A percentile compares a stretch with the other conserved stretches of the same genome.
Evolutionary conservation across 352 stramenopile genomes (phyloP).

Genomic region (Pythium phragmiticola): DNA sequence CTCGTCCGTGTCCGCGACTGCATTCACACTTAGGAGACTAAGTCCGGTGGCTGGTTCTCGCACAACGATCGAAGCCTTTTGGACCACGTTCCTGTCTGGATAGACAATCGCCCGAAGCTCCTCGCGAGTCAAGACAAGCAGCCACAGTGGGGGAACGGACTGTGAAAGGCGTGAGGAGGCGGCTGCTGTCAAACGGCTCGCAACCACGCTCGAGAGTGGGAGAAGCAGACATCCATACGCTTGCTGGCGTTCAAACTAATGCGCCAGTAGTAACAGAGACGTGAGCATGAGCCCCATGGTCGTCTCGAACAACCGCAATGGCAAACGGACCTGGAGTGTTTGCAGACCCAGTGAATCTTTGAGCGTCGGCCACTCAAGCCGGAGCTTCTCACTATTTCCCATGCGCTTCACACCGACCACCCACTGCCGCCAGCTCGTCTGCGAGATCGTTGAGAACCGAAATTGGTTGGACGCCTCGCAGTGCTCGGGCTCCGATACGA

Average conservation of each 20-base stretch:
- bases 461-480: not conserved
- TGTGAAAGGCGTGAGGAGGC: too few relatives aligned
- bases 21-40: not conserved
- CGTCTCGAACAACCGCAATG: not conserved
- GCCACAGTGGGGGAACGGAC: not conserved
- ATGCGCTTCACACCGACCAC: not conserved
- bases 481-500: constrained; percentile 3
- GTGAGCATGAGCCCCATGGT: not conserved
- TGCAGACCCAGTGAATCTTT: constrained; percentile 8
- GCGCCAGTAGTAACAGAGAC: not conserved
- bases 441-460: not conserved
- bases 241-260: not conserved
- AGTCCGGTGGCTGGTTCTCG: not conserved
- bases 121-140: not conserved
- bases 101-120: not conserved
- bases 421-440: constrained; percentile 14
- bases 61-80: not conserved
- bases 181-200: not conserved
- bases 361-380: constrained; percentile 13
- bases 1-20: not conserved
- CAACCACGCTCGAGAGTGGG: not conserved
- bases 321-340: not conserved
- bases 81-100: not conserved
- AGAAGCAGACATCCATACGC: not conserved
- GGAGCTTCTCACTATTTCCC: not conserved